Base-by-base conservation (phyloP, 768 basidiomycete genomes). In the Tylopilus vinaceipallidus region DNA sequence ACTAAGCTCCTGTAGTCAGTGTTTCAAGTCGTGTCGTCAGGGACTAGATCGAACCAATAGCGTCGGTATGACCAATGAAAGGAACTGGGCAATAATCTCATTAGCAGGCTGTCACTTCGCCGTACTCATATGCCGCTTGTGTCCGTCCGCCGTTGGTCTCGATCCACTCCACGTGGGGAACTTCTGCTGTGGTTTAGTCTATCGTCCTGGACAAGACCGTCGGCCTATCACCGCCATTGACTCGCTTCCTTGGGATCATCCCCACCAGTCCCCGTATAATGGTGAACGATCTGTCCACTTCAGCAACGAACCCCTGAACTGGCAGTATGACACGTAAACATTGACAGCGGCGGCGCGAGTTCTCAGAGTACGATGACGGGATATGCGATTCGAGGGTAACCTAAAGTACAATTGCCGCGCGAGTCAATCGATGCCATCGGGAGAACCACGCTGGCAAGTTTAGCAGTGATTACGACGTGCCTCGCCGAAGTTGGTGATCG, bases 361-460 rank as follows among this genome's bases (percentile, higher is more conserved):
- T 63, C 55, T 54, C 38, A 26, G 44, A 51, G 42, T 49, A 38
- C 41, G 47, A 43, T 55, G 47, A 39, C 50, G 51, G 46, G 58
- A 45, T 33, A 40, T 33, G 33, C 51, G 64, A 68, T 66, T 66
- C 62, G 58, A 65, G 65, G 64, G 64, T 65, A 52, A 48, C 50
- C 14, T 3, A 42, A 22, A 30, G 27, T 35, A 47, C 47, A 38
- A 50, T 29, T 51, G 43, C 55, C 54, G 55, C 61, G 39, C 47
- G 29, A 56, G 53, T 55, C 53, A 61, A 58, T 66, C 64, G 58
- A 66, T 64, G 63, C 58, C 61, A 63, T 64, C 58, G 61, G 64
- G 55, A 50, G 62, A 63, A 63, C 52, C 50, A 23, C 42, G 16
- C 36, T 35, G 9, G 37, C 41, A 37, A 50, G 49, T 26, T 49